Evolutionary conservation across 148 eudicot genomes (phyloP).

Genomic region (Chenopodium formosanum): DNA sequence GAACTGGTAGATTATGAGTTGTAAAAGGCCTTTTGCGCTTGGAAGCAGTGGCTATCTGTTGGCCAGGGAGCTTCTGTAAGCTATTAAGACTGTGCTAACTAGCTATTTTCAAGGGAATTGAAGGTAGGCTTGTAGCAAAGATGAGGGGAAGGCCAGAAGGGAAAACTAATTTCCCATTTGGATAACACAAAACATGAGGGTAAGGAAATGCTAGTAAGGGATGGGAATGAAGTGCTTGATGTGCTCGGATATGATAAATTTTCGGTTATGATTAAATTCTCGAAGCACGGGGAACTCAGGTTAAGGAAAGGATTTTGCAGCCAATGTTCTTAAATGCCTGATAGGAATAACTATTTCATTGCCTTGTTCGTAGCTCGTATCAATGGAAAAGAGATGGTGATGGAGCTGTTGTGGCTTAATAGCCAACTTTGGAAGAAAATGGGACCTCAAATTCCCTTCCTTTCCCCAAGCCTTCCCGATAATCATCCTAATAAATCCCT

Average conservation of each 20-base stretch:
- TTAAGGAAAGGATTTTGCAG: background rate
- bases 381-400: background rate
- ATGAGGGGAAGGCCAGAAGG: background rate
- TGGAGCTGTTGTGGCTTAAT: background rate
- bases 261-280: too few relatives aligned
- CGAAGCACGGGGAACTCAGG: background rate
- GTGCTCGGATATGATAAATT: background rate
- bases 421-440: background rate
- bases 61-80: background rate
- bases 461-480: background rate
- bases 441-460: background rate
- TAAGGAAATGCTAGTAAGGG: background rate
- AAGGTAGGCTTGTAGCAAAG: background rate
- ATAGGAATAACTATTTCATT: background rate
- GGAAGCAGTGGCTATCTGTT: background rate
- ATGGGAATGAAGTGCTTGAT: background rate
- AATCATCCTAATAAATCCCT: background rate
- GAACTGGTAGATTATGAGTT: background rate
- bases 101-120: background rate
- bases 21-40: background rate
- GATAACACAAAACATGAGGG: background rate
- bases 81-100: background rate
- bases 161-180: background rate
- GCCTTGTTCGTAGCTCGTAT: background rate
- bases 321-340: background rate